Evolutionary conservation across 257 asterid species (phyloP), one percentile per base, ranked within the genome.

Genomic region (Solanum paucissectum): DNA sequence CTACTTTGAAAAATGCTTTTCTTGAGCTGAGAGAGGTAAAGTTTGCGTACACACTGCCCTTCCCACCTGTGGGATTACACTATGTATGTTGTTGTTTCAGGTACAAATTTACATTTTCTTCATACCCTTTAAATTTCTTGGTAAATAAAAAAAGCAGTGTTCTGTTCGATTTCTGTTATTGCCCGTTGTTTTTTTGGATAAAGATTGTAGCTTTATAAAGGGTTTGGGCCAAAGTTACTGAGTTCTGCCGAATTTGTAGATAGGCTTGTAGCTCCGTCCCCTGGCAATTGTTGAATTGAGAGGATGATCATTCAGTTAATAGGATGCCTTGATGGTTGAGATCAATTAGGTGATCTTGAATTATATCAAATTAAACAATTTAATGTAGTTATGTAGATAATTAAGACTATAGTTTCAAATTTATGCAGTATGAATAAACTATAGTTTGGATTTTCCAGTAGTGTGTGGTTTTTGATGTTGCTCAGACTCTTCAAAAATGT

Each of bases 41-140:
- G 68, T 60, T 0, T 21, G 8, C 3, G 9, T 66, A 66, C 34
- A 27, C 33, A 25, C 0, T 66, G 7, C 0, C 34, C 73, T 25
- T 6, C 7, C 0, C 18, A 25, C 9, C 2, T 25, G 4, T 66
- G 34, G 18, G 16, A 25, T 66, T 66, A 25, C 33, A 11, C 73
- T 66, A 0, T 4, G 7, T 25, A 66, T 66, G 36, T 3, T 68
- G 33, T 55, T 20, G 64, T 55, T 55, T 55, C 11, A 7, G 1
- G n/a, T 21, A 1, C 5, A 55, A 55, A 18, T 55, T 20, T 55
- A 55, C 64, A 55, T 55, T 55, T 55, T 55, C 64, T 20, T 0
- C 4, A 55, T 18, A 55, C 64, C 25, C 25, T 55, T 55, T 1
- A 55, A 55, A 55, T 55, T 55, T 55, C 0, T 55, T 55, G n/a